Evolutionary conservation across 1,284 basidiomycete genomes (phyloP).

Genomic region (Sanghuangporus weigelae): DNA sequence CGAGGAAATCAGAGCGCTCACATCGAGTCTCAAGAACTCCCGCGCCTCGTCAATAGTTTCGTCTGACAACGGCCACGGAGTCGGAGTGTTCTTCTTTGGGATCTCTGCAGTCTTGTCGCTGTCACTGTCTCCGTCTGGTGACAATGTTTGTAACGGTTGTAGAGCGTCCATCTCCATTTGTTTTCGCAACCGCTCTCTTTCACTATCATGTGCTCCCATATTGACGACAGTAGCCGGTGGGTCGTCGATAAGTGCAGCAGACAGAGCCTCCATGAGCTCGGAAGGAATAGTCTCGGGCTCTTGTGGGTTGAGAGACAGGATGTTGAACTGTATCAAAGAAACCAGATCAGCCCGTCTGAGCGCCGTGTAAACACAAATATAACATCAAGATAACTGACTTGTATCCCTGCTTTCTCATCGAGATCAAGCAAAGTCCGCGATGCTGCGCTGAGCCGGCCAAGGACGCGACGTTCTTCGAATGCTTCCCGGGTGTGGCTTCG

Average conservation of each 20-base stretch:
- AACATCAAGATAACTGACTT: conserved; percentile 37
- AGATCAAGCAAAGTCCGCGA: conserved; percentile 66
- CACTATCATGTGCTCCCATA: conserved; percentile 21
- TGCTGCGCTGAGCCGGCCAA: conserved; percentile 57
- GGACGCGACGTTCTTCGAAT: conserved; percentile 69
- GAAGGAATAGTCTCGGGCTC: conserved; percentile 60
- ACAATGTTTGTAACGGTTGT: conserved; percentile 37
- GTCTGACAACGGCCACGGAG: conserved; percentile 29
- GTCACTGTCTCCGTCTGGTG: conserved; percentile 26
- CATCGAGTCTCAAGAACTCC: conserved; percentile 63
- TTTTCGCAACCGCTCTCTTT: conserved; percentile 48
- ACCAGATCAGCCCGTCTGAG: not conserved
- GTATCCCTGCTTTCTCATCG: conserved; percentile 63
- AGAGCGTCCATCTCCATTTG: conserved; percentile 70
- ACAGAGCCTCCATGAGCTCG: conserved; percentile 54
- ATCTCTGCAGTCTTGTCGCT: conserved; percentile 23
- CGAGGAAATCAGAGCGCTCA: conserved; percentile 29
- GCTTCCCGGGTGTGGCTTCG: conserved; percentile 62
- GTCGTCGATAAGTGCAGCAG: conserved; percentile 29
- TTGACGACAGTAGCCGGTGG: conserved; percentile 21
- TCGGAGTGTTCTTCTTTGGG: conserved; percentile 28
- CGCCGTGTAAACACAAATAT: not conserved
- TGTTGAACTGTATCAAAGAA: conserved; percentile 56
- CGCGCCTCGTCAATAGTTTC: conserved; percentile 60
- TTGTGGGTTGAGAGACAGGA: conserved; percentile 67